These are phyloP conservation scores for Trichoderma atrobrunneum DNA, from an alignment of 2,329 filamentous ascomycete species.

Conservation along the genomic window DNA sequence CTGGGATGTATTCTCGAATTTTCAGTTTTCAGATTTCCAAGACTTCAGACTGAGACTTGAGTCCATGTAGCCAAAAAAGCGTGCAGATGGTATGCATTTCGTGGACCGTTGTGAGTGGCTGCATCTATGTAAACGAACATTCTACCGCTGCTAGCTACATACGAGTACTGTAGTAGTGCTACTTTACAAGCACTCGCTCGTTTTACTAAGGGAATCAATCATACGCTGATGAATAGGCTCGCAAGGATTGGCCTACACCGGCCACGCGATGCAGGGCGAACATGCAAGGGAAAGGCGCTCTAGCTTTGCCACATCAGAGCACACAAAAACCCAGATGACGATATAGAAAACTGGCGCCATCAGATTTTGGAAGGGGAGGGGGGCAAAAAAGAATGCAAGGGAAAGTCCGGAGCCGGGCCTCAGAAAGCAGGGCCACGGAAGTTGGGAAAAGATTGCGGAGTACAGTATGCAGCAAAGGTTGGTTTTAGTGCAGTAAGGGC, in stretches of 20 bases:
- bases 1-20: not conserved
- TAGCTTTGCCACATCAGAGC: not conserved
- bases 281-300: not conserved
- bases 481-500: not conserved
- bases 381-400: not conserved
- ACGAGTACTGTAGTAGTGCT: not conserved
- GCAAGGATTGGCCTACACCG: not conserved
- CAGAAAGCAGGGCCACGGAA: slow-evolving; percentile 9
- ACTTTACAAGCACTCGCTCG: not conserved
- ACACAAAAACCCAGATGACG: not conserved
- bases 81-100: not conserved
- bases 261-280: not conserved
- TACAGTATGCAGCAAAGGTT: not conserved
- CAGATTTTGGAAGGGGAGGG: not conserved
- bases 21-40: not conserved
- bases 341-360: not conserved
- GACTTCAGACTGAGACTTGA: not conserved
- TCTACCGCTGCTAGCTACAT: not conserved
- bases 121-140: not conserved
- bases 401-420: not conserved
- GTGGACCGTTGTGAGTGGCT: not conserved
- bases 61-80: not conserved
- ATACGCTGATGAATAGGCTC: not conserved
- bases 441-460: not conserved
- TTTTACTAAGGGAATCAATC: not conserved